Base-by-base conservation (phyloP, 441 rosid genomes). In the Euphorbia schlechtendalii region DNA sequence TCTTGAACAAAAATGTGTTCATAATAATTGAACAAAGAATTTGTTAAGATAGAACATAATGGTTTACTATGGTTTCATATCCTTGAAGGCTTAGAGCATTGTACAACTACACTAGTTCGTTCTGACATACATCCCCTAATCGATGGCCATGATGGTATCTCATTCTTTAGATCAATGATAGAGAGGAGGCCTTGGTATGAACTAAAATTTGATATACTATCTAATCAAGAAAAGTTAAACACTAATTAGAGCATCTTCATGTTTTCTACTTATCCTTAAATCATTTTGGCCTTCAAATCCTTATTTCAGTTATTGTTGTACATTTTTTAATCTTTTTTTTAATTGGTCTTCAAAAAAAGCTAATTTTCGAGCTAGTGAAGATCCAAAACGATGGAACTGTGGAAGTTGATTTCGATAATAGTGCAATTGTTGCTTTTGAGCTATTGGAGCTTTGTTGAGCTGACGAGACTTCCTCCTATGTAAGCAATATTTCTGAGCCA, bases 321-420 rank as follows among this genome's bases (percentile, higher is more conserved):
- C n/a, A n/a, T 22, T 66, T 66, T 56, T 36, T 3, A 36, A 18
- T 52, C 65, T 54, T 54, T 55, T 67, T 57, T 48, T 69, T 17
- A 76, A 17, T 71, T 64, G 54, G n/a, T 73, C 67, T 69, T 73
- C 87, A 91, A 96, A 80, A 86, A 73, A 89, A 91, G 70, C 85
- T 91, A 57, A 85, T 89, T 74, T 81, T 85, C 59, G 90, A 91
- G 80, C 83, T 94, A 59, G 88, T 94, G 71, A 87, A 80, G 76
- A 85, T 89, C 73, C 98, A 58, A 94, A 86, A 78, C 96, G 91
- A n/a, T n/a, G n/a, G n/a, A n/a, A n/a, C n/a, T n/a, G n/a, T n/a
- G n/a, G n/a, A n/a, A n/a, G n/a, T n/a, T 72, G 96, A 92, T 75
- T 74, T 91, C 56, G 78, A 76, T 58, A 85, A 80, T 65, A 85